These are phyloP conservation scores for Talaromyces marneffei DNA, from an alignment of 2,329 filamentous ascomycete species.

Conservation along the genomic window DNA sequence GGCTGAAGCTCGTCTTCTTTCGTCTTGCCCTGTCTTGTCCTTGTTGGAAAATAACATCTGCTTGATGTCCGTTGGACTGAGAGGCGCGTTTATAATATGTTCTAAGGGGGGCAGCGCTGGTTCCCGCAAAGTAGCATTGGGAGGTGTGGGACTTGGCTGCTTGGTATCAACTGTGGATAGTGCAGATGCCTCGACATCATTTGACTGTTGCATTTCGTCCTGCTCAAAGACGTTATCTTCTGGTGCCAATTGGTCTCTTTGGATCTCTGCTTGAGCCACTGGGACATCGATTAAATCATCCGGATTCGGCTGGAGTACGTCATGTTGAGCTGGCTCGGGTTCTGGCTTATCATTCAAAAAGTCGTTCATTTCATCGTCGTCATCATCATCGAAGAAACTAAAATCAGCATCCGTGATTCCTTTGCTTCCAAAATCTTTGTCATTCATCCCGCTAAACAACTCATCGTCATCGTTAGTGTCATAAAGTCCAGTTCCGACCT, in stretches of 20 bases:
- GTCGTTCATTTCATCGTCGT: slow-evolving; percentile 22
- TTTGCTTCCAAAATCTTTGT: slow-evolving; percentile 48
- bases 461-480: slow-evolving; percentile 47
- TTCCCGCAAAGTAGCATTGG: not conserved
- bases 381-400: slow-evolving; percentile 56
- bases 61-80: slow-evolving; percentile 37
- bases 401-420: slow-evolving; percentile 59
- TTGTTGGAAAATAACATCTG: slow-evolving; percentile 40
- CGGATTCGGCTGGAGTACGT: not conserved
- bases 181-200: not conserved
- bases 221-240: not conserved
- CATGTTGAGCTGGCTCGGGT: not conserved
- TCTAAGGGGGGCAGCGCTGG: slow-evolving; percentile 14
- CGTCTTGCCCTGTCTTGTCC: not conserved
- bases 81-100: slow-evolving; percentile 34
- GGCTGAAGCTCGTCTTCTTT: slow-evolving; percentile 8
- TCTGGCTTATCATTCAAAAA: not conserved
- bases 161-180: not conserved
- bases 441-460: slow-evolving; percentile 54
- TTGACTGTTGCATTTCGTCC: not conserved
- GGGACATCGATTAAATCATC: slow-evolving; percentile 14
- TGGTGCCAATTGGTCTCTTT: not conserved
- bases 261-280: slow-evolving; percentile 11
- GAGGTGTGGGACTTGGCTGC: not conserved
- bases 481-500: slow-evolving; percentile 36